Percentiles rank a stretch among this genome's conserved stretches.
Conservation (phyloP, 148 eudicot species). For the Spergularia marina region DNA sequence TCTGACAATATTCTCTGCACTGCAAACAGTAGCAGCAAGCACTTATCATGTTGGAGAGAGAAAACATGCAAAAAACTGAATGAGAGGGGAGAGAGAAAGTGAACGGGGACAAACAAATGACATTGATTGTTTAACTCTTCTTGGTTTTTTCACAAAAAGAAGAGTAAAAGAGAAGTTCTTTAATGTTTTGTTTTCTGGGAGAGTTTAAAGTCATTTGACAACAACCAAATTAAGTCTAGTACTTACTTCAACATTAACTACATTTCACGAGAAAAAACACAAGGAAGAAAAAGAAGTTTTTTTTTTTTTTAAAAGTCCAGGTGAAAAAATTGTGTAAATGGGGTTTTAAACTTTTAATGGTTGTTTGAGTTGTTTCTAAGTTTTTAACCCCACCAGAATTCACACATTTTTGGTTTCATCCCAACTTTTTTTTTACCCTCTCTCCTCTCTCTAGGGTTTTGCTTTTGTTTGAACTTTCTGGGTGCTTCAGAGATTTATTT, state of each 20-base stretch:
- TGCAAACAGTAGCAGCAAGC: background rate
- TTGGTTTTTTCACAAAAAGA: conserved; percentile 16
- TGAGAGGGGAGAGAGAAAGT: background rate
- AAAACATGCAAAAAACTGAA: background rate
- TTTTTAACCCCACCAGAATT: conserved; percentile 1
- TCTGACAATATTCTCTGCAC: conserved; percentile 53
- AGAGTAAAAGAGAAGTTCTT: too few relatives aligned
- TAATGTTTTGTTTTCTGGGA: too few relatives aligned
- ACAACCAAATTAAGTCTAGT: background rate
- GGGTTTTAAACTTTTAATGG: conserved; percentile 24
- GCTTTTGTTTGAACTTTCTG: background rate
- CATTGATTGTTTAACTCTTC: conserved; percentile 14
- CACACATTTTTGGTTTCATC: conserved; percentile 22
- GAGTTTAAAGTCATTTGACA: background rate
- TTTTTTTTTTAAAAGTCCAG: background rate
- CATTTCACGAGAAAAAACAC: conserved; percentile 26
- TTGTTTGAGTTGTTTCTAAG: background rate
- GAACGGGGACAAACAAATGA: conserved; percentile 1
- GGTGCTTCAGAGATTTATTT: background rate
- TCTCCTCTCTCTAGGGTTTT: conserved; percentile 22
- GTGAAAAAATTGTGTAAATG: conserved; percentile 6
- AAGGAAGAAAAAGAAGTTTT: background rate
- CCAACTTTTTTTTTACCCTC: background rate
- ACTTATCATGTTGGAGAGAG: conserved; percentile 10
- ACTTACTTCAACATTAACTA: conserved; percentile 2